phyloP scores from a whole-genome alignment of 2,329 filamentous ascomycete species.

The Phyllosticta citriasiana region DNA sequence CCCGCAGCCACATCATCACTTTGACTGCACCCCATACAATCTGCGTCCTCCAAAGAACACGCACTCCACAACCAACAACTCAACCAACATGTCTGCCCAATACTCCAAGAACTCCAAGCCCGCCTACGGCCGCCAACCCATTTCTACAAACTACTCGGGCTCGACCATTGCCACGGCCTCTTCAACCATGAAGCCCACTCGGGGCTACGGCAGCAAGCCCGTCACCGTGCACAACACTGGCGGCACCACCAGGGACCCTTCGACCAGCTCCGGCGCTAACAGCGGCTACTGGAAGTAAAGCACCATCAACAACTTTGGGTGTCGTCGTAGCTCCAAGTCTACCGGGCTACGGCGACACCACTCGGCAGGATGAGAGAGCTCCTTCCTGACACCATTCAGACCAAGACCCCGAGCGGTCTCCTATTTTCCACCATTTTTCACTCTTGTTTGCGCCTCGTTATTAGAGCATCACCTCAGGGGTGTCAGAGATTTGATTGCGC shows the following conservation, averaged over 20 bases:
- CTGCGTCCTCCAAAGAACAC: slow-evolving; percentile 1
- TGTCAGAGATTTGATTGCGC: background rate
- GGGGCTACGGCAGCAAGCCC: slow-evolving; percentile 8
- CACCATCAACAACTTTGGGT: background rate
- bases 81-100: slow-evolving; percentile 1
- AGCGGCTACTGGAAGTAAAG: slow-evolving; percentile 3
- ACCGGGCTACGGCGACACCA: too few relatives aligned
- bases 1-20: slow-evolving; percentile 9
- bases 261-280: background rate
- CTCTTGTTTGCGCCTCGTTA: background rate
- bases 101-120: background rate
- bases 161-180: slow-evolving; percentile 5
- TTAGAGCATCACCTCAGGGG: background rate
- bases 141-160: slow-evolving; percentile 3
- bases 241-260: background rate
- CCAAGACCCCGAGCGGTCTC: background rate
- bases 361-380: background rate
- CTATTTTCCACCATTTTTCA: background rate
- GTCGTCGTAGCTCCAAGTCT: background rate
- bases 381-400: background rate
- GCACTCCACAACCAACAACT: background rate
- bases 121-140: slow-evolving; percentile 3
- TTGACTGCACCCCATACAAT: background rate
- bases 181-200: slow-evolving; percentile 1
- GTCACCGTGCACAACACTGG: background rate